These are phyloP conservation scores for Chernovozyma aurita DNA, from an alignment of 1,139 yeast genomes.

Conservation along the genomic window DNA sequence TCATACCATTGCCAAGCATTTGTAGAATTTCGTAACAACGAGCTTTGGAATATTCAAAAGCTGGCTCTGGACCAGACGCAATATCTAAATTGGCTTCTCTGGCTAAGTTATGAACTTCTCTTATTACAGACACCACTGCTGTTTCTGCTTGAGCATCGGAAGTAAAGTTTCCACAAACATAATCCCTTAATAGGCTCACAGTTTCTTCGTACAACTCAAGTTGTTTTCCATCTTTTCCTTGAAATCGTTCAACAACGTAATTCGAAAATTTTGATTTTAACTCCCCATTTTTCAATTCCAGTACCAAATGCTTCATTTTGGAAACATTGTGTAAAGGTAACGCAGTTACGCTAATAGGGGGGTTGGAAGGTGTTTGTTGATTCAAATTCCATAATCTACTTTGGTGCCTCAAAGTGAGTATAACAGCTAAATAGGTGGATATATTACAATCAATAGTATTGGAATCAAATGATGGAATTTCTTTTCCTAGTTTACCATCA, in stretches of 20 bases:
- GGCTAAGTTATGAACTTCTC: slow-evolving; percentile 26
- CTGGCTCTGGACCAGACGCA: slow-evolving; percentile 13
- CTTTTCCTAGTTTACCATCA: slow-evolving; percentile 12
- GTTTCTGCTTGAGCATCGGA: slow-evolving; percentile 37
- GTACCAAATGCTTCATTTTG: slow-evolving; percentile 24
- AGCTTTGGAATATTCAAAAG: slow-evolving; percentile 43
- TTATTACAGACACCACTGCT: slow-evolving; percentile 31
- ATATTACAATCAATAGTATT: slow-evolving; percentile 14
- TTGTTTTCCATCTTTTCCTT: slow-evolving; percentile 10
- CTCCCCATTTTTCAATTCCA: slow-evolving; percentile 23
- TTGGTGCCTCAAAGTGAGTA: slow-evolving; percentile 45
- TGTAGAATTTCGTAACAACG: slow-evolving; percentile 45
- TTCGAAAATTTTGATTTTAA: slow-evolving; percentile 20
- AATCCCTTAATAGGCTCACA: slow-evolving; percentile 43
- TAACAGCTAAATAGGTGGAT: slow-evolving; percentile 38
- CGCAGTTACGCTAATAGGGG: slow-evolving; percentile 45
- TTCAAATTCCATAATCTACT: slow-evolving; percentile 41
- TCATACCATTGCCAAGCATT: slow-evolving; percentile 6
- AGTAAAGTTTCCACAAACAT: slow-evolving; percentile 43
- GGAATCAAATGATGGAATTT: slow-evolving; percentile 8
- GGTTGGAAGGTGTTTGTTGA: slow-evolving; percentile 23
- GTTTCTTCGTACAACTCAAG: slow-evolving; percentile 30
- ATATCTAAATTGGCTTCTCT: slow-evolving; percentile 16
- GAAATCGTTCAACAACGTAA: slow-evolving; percentile 15
- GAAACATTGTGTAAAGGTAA: slow-evolving; percentile 38